phyloP scores from a whole-genome alignment of 306 rosid genomes.

The Ochetophila trinervis region DNA sequence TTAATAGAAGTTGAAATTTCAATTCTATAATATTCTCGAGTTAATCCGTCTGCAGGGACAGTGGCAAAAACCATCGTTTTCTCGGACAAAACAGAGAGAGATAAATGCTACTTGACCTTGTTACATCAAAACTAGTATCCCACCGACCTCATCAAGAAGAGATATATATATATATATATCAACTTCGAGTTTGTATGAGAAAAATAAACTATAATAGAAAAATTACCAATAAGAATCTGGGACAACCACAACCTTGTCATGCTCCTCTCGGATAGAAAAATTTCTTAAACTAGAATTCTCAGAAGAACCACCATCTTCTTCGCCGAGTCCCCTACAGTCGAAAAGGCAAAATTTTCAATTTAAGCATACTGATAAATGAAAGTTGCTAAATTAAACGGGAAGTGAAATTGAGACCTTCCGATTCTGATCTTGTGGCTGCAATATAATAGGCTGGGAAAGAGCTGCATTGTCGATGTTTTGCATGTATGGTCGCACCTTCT shows the following conservation, averaged over 20 bases:
- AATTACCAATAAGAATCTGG: neutral
- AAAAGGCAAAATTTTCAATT: too few species aligned
- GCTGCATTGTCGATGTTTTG: constrained; percentile 41
- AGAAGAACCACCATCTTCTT: constrained; percentile 72
- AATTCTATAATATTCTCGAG: too few species aligned
- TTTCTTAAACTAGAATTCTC: constrained; percentile 23
- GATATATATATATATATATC: too few species aligned
- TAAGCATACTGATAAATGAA: too few species aligned
- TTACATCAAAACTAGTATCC: too few species aligned
- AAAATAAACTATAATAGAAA: neutral
- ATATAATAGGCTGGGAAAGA: constrained; percentile 68
- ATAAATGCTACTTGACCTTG: too few species aligned
- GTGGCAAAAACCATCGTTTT: too few species aligned
- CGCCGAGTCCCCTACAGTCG: constrained; percentile 45
- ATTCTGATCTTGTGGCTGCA: constrained; percentile 50
- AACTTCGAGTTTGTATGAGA: neutral
- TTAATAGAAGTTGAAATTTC: too few species aligned
- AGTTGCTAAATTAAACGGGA: neutral
- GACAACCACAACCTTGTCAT: constrained; percentile 9
- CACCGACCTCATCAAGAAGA: too few species aligned
- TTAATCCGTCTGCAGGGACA: too few species aligned
- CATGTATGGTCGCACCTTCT: constrained; percentile 72
- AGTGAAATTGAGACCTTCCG: constrained; percentile 47
- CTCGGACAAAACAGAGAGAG: too few species aligned
- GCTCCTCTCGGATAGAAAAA: constrained; percentile 17